Percentiles rank a stretch among this genome's conserved stretches.
These are phyloP conservation scores for Nothophoma quercina DNA, from an alignment of 2,329 filamentous ascomycete species.

Conservation along the genomic window DNA sequence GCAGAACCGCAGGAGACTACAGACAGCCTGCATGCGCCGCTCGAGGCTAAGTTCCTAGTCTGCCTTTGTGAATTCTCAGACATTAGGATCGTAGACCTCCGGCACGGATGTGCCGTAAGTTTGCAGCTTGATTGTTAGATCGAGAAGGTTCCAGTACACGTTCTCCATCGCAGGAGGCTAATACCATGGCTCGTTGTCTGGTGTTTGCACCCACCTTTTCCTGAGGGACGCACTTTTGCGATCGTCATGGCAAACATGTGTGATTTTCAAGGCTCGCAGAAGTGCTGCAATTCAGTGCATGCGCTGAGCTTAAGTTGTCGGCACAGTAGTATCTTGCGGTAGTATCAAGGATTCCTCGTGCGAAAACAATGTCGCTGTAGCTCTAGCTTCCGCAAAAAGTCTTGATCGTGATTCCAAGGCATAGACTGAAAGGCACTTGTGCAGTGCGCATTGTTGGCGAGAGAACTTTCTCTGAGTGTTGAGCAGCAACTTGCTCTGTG, in stretches of 20 bases:
- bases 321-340: no score
- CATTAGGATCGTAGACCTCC: neutral
- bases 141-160: neutral
- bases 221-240: neutral
- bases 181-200: neutral
- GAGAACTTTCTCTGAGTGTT: no score
- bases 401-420: no score
- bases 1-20: neutral
- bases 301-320: neutral
- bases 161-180: neutral
- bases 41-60: neutral
- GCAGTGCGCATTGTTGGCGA: no score
- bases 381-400: no score
- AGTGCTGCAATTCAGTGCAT: neutral
- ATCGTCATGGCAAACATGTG: neutral
- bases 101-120: neutral
- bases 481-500: no score
- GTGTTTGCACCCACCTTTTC: neutral
- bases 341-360: no score
- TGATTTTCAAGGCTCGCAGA: neutral
- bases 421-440: no score
- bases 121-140: neutral
- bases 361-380: no score
- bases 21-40: neutral
- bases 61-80: no score